phyloP scores from a whole-genome alignment of 352 stramenopile species.

The Globisporangium spinosum region DNA sequence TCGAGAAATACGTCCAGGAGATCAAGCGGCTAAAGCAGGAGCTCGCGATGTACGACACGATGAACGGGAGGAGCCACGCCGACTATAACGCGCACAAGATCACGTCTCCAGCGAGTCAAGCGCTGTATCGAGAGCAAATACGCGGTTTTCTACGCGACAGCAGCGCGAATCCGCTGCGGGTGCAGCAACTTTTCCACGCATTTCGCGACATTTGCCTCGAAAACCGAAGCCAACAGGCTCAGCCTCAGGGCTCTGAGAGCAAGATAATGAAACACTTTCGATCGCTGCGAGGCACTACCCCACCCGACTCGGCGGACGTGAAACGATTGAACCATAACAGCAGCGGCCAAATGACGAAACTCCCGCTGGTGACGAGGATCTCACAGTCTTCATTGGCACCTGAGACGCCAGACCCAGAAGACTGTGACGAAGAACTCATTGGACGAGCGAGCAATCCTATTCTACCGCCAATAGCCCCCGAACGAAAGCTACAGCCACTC shows the following conservation, averaged over 20 bases:
- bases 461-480: conserved; percentile 5
- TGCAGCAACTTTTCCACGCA: conserved; percentile 35
- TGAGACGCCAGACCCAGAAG: not conserved
- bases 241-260: conserved; percentile 25
- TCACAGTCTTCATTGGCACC: not conserved
- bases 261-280: conserved; percentile 56
- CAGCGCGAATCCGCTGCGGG: conserved; percentile 25
- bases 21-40: conserved; percentile 54
- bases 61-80: conserved; percentile 38
- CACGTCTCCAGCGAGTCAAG: conserved; percentile 15
- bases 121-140: conserved; percentile 23
- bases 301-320: conserved; percentile 5
- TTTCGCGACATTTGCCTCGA: conserved; percentile 49
- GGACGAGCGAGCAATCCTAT: not conserved
- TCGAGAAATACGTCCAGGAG: conserved; percentile 39
- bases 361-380: conserved; percentile 1
- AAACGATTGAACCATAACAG: not conserved
- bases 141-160: conserved; percentile 36
- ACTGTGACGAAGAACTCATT: not conserved
- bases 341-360: not conserved
- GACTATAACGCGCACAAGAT: conserved; percentile 30
- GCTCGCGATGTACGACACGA: conserved; percentile 56
- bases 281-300: conserved; percentile 29
- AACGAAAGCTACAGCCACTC: conserved; percentile 15
- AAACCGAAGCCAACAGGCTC: conserved; percentile 6